Evolutionary conservation across 1,284 basidiomycete species (phyloP), one percentile per base, ranked within the genome.

Genomic region (Moesziomyces globuligerus): DNA sequence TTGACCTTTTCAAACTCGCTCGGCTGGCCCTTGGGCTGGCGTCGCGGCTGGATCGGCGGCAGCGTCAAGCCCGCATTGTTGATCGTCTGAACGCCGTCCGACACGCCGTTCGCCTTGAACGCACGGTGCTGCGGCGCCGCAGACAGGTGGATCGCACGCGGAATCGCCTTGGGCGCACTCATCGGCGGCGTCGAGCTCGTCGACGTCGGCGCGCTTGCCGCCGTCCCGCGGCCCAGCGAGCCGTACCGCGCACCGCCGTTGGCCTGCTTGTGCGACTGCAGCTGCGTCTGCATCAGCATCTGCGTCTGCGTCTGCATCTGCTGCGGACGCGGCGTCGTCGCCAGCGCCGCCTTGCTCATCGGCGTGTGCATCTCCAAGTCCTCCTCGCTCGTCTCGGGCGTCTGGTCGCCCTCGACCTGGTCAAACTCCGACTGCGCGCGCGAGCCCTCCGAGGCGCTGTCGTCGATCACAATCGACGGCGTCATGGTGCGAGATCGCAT

Each of bases 301-400:
- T n/a, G n/a, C n/a, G n/a, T 18, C 26, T 58, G 51, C 44, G 46
- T 18, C 39, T 50, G 40, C 52, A 29, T 37, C 38, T 44, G 42
- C 45, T 61, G 58, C 34, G 50, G 43, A 29, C 43, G 48, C 13
- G 53, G 55, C 25, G 58, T 66, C 34, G 51, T 53, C 46, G 50
- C 54, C 38, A 67, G 44, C 15, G 42, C 50, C 23, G 43, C 50
- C 23, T 74, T 74, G 37, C 32, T 52, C 15, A 55, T 11, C 7
- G 64, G 43, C 51, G 67, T 56, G 49, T 60, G 62, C 40, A 70
- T 45, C 20, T 66, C 61, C 26, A 76, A 45, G 46, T 76, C 67
- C 47, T 78, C 76, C 32, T 78, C 76, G 62, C 72, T 75, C 40
- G 76, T 78, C 54, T 78, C 75, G 49, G 76, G 75, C 24, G 76